A percentile compares a stretch with the other conserved stretches of the same genome.
Evolutionary conservation across 441 rosid genomes (phyloP).

Genomic region (Raphanus hybrid): DNA sequence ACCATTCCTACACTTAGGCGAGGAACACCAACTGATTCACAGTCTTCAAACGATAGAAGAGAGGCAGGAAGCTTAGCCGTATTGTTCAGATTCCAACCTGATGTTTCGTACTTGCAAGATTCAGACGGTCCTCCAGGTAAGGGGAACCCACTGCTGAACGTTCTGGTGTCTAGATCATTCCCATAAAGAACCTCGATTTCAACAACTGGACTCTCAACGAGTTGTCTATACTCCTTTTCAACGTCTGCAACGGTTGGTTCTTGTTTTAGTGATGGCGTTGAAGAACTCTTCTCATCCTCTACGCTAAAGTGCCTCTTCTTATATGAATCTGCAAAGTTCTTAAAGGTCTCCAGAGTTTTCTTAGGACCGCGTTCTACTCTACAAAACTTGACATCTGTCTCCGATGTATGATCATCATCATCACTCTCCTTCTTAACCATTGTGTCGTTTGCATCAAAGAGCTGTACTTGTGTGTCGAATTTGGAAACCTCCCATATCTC

Average conservation of each 20-base stretch:
- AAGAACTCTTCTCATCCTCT: slow-evolving; percentile 36
- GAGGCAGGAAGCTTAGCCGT: slow-evolving; percentile 65
- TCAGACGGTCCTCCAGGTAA: slow-evolving; percentile 34
- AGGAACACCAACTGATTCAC: slow-evolving; percentile 52
- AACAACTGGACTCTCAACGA: slow-evolving; percentile 60
- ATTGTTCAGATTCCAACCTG: slow-evolving; percentile 81
- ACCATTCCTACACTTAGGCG: slow-evolving; percentile 69
- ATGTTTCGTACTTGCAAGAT: slow-evolving; percentile 43
- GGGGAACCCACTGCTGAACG: slow-evolving; percentile 77
- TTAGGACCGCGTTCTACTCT: slow-evolving; percentile 45
- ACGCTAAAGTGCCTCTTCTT: slow-evolving; percentile 48
- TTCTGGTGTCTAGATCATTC: slow-evolving; percentile 49
- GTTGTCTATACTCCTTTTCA: slow-evolving; percentile 64
- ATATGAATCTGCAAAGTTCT: slow-evolving; percentile 55
- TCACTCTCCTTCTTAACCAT: slow-evolving; percentile 37
- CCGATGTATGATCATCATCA: slow-evolving; percentile 32
- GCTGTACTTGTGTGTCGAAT: slow-evolving; percentile 55
- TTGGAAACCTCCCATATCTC: slow-evolving; percentile 54
- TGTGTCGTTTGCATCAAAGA: slow-evolving; percentile 49
- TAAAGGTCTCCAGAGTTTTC: slow-evolving; percentile 60
- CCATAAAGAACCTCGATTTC: slow-evolving; percentile 67
- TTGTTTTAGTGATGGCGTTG: slow-evolving; percentile 33
- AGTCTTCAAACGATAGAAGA: slow-evolving; percentile 65
- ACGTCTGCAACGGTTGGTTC: slow-evolving; percentile 52
- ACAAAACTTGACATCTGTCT: slow-evolving; percentile 38